Percentiles rank a stretch among this genome's conserved stretches.
Conservation (phyloP, 208 protist genomes). For the Leishmania turanica region DNA sequence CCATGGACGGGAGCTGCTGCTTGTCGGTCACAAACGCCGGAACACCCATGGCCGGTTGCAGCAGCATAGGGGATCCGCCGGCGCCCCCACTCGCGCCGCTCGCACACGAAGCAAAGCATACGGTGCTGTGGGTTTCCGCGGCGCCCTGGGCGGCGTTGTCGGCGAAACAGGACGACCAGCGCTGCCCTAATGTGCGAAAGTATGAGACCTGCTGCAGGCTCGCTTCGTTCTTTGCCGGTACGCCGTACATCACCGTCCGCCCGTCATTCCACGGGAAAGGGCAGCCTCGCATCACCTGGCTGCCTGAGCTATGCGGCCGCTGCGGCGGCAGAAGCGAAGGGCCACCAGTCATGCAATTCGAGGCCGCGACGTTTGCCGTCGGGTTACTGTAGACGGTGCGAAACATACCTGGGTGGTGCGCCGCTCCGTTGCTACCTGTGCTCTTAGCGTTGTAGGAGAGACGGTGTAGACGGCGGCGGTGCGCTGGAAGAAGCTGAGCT, state of each 20-base stretch:
- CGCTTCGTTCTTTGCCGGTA: not conserved
- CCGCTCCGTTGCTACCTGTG: not conserved
- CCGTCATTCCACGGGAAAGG: not conserved
- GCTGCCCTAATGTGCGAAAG: not conserved
- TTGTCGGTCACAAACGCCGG: not conserved
- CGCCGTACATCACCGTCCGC: not conserved
- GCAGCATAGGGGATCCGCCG: not conserved
- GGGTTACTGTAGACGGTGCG: conserved; percentile 4
- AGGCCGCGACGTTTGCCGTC: not conserved
- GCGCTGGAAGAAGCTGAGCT: not conserved
- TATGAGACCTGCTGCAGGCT: not conserved
- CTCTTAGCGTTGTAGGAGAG: not conserved
- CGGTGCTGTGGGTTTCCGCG: not conserved
- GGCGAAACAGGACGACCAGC: not conserved
- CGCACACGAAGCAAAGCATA: not conserved
- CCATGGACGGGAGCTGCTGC: not conserved
- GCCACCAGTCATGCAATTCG: not conserved
- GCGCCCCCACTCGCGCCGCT: not conserved
- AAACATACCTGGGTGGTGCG: conserved; percentile 9
- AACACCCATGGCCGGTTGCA: not conserved
- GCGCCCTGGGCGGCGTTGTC: not conserved
- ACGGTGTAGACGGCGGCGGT: not conserved
- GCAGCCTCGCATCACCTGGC: not conserved
- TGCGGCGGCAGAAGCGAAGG: not conserved
- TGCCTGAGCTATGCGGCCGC: not conserved